phyloP scores from a whole-genome alignment of 441 rosid species.

The Jatropha multifida region DNA sequence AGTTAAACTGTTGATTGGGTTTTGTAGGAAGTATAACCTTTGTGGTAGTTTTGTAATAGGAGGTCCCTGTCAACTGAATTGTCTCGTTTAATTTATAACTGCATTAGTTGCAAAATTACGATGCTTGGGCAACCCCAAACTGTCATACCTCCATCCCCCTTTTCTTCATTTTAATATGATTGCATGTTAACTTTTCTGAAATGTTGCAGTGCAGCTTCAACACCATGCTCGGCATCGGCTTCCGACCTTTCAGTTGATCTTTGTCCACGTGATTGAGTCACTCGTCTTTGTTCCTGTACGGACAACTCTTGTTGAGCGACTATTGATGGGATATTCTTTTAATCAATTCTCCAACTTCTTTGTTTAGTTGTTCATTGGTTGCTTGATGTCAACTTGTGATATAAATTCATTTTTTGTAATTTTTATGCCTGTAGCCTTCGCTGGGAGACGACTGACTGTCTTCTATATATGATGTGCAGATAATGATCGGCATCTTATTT shows the following conservation, averaged over 20 bases:
- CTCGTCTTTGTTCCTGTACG: constrained; percentile 97
- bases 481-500: constrained; percentile 96
- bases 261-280: constrained; percentile 94
- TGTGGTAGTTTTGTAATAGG: background rate
- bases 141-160: background rate
- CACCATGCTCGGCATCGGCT: constrained; percentile 97
- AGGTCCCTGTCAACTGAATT: background rate
- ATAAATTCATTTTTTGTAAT: background rate
- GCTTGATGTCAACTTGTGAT: background rate
- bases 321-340: background rate
- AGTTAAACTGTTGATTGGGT: constrained; percentile 9
- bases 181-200: constrained; percentile 35
- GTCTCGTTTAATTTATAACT: background rate
- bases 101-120: background rate
- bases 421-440: background rate
- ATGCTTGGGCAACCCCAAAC: background rate
- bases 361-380: background rate
- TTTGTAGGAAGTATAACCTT: constrained; percentile 5
- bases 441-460: constrained; percentile 4
- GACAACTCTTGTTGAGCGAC: constrained; percentile 8
- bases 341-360: constrained; percentile 14
- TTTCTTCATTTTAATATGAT: constrained; percentile 25
- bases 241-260: constrained; percentile 97
- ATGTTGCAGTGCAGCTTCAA: constrained; percentile 96
- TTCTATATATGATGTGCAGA: constrained; percentile 56